Evolutionary conservation across 2,329 filamentous ascomycete species (phyloP), one percentile per base, ranked within the genome.

Genomic region (Venturia effusa): DNA sequence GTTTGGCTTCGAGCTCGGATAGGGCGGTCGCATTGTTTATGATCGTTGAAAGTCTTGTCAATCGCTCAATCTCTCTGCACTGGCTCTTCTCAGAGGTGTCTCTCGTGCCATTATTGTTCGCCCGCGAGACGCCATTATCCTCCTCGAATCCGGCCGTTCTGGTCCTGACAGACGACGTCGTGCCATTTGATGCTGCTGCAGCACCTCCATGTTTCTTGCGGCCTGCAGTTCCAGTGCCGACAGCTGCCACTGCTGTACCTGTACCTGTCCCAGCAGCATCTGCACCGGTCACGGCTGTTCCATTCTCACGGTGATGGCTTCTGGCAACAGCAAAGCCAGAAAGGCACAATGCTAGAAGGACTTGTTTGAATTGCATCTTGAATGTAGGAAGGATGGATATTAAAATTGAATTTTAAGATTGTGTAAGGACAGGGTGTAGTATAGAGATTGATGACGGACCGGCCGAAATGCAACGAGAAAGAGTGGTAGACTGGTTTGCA

Each of bases 21-120:
- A 73, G 67, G 45, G 70, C 69, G n/a, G 71, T 72, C 45, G 71
- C 69, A 48, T 73, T 72, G 64, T 64, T 64, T 34, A 70, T 68
- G 43, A 72, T 66, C 2, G 66, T 63, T 27, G 69, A 69, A 59
- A 73, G 66, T n/a, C 64, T 63, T 3, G 64, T 67, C 39, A 73
- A 67, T 43, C 66, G 68, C 60, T 62, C 57, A 59, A 73, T 67
- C 43, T 68, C 65, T 8, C 60, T 66, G 66, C 71, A 73, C n/a
- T 65, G 57, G 10, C 6, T 22, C 41, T 34, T 55, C 40, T 60
- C 41, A 22, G 54, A 60, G 27, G 30, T 39, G 61, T 41, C 41
- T 30, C 54, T 32, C 34, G 37, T 62, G 24, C 30, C 6, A 13
- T 62, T 39, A 39, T 39, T 24, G 2, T n/a, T 45, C n/a, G 24